A percentile compares a stretch with the other conserved stretches of the same genome.
Conservation (phyloP, 1,284 basidiomycete genomes). For the Pseudozyma flocculosa region DNA sequence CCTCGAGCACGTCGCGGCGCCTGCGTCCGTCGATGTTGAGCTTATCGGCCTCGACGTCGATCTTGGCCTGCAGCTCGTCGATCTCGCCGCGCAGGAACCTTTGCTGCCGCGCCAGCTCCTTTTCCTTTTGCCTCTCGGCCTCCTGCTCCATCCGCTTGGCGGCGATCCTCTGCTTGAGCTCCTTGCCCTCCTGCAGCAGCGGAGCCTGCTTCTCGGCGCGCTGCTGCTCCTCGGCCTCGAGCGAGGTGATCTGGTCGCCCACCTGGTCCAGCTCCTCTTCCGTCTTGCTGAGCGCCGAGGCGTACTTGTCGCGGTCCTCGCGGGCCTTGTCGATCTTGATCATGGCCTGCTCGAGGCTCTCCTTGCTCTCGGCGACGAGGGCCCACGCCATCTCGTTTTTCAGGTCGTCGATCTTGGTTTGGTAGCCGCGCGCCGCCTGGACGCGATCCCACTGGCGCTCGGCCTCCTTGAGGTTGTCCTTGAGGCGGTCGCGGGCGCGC, state of each 20-base stretch:
- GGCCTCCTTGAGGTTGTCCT: slow-evolving; percentile 66
- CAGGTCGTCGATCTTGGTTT: slow-evolving; percentile 69
- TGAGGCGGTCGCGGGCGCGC: slow-evolving; percentile 73
- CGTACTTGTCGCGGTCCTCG: slow-evolving; percentile 21
- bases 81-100: slow-evolving; percentile 9
- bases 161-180: slow-evolving; percentile 5
- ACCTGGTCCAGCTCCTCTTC: slow-evolving; percentile 17
- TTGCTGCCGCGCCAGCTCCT: slow-evolving; percentile 61
- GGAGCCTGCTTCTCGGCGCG: slow-evolving; percentile 13
- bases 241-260: slow-evolving; percentile 18
- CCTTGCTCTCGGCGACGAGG: slow-evolving; percentile 70
- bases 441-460: slow-evolving; percentile 70
- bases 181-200: slow-evolving; percentile 28
- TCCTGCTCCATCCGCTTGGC: slow-evolving; percentile 1
- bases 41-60: slow-evolving; percentile 43
- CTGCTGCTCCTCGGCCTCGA: slow-evolving; percentile 45
- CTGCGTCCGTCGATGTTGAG: slow-evolving; percentile 49
- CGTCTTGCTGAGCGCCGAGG: slow-evolving; percentile 20
- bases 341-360: slow-evolving; percentile 18
- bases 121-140: slow-evolving; percentile 24
- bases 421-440: slow-evolving; percentile 70
- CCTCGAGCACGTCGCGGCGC: slow-evolving; percentile 29
- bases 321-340: slow-evolving; percentile 28
- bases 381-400: slow-evolving; percentile 87
- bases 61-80: slow-evolving; percentile 29